Conservation (phyloP, 1,284 basidiomycete genomes). For the Ustilago crameri region DNA sequence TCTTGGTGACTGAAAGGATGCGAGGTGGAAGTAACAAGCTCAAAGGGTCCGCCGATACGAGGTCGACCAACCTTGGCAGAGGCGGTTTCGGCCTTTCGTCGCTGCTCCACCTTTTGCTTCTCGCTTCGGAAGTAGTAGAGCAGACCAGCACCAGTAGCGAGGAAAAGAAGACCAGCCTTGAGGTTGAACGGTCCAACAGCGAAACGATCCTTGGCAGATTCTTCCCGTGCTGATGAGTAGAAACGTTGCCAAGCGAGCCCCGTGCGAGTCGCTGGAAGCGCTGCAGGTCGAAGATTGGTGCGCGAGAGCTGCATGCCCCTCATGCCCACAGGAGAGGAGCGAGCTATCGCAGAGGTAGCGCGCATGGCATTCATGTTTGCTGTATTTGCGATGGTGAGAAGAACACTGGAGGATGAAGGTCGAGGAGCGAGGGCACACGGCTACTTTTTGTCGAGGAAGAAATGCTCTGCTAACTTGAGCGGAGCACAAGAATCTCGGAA, state of each 20-base stretch:
- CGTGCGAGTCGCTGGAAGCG: not conserved
- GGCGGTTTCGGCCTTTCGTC: slow-evolving; percentile 47
- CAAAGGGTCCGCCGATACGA: slow-evolving; percentile 89
- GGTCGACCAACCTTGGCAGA: slow-evolving; percentile 73
- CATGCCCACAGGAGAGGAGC: slow-evolving; percentile 4
- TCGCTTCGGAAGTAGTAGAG: slow-evolving; percentile 90
- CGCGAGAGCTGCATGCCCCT: slow-evolving; percentile 14
- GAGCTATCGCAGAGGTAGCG: slow-evolving; percentile 12
- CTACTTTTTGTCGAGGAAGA: too few species aligned
- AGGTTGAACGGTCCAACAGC: slow-evolving; percentile 79
- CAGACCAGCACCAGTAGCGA: slow-evolving; percentile 82
- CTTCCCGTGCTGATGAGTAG: slow-evolving; percentile 34
- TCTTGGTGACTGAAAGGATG: slow-evolving; percentile 81
- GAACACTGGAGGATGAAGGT: not conserved
- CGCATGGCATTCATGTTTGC: slow-evolving; percentile 19
- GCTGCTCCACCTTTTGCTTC: slow-evolving; percentile 72
- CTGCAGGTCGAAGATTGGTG: slow-evolving; percentile 1
- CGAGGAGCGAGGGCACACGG: slow-evolving; percentile 8
- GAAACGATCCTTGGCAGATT: slow-evolving; percentile 43
- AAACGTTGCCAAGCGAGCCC: not conserved
- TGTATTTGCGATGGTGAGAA: not conserved
- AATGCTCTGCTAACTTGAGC: not conserved
- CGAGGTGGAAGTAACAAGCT: slow-evolving; percentile 56
- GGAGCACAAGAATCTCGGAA: slow-evolving; percentile 17
- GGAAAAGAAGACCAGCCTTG: slow-evolving; percentile 82